Evolutionary conservation across 768 basidiomycete species (phyloP), one percentile per base, ranked within the genome.

Genomic region (Leccinellum rugosiceps): DNA sequence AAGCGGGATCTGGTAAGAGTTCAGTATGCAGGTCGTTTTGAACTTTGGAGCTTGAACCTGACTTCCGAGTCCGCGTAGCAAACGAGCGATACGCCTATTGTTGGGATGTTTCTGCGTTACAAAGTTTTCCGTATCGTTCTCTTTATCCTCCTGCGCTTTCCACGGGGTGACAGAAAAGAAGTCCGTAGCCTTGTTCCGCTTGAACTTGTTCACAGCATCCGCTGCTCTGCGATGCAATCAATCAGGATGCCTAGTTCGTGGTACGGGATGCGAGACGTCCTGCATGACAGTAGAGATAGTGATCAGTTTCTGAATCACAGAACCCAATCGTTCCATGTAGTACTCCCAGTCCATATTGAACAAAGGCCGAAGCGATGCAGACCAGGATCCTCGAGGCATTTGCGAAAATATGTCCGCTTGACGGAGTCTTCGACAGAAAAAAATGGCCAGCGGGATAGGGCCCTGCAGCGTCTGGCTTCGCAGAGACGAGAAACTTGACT

Each of bases 201-300:
- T 94, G 78, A 98, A 98, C 74, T 93, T 97, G 78, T 98, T 96
- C 43, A 94, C 85, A 17, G 88, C 83, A 13, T 87, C 90, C 15
- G 88, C 89, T 11, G 98, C 92, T 46, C 97, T 82, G 46, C 90
- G 87, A 73, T 90, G 88, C 46, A 99, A 78, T 96, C 97, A 98
- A 69, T 99, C 97, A 0, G 97, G 97, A 75, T 99, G 97, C 25
- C 86, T 87, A 61, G 98, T 88, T 28, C 97, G 87, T 11, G 96
- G 92, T 6, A 98, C 97, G 6, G 97, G 97, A 68, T 99, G 98
- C 4, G 92, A 73, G 49, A 99, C 90, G 65, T 95, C 96, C 71
- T 99, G 97, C 83, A 98, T 90, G 1, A 97, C 97, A 6, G 97
- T 96, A 9, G 97, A 96, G 64, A 99, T 99, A 2, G 97, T 99